These are phyloP conservation scores for Volvariella surrecta DNA, from an alignment of 1,284 basidiomycete genomes.

Conservation along the genomic window DNA sequence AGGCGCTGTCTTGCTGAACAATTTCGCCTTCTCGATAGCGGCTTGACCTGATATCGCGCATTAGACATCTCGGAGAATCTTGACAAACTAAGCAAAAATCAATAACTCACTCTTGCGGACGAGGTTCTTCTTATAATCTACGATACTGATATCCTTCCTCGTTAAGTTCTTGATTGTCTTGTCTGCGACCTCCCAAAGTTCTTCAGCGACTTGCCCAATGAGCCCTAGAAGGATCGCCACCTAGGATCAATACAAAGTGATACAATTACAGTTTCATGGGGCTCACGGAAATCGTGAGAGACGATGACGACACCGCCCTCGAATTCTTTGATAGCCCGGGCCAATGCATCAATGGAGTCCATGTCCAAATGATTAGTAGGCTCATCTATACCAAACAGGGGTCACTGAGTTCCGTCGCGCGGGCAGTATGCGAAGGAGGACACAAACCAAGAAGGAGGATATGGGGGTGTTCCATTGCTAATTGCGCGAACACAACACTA, in stretches of 20 bases:
- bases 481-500: conserved; percentile 87
- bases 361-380: conserved; percentile 95
- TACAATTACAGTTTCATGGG: conserved; percentile 2
- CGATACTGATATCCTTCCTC: conserved; percentile 80
- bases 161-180: conserved; percentile 92
- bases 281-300: conserved; percentile 92
- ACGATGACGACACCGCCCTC: conserved; percentile 97
- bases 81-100: conserved; percentile 9
- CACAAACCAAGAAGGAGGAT: conserved; percentile 71
- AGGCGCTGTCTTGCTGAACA: conserved; percentile 74
- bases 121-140: conserved; percentile 85
- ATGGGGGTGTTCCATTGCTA: conserved; percentile 92
- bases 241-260: background rate
- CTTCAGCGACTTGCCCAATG: conserved; percentile 92
- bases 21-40: conserved; percentile 86
- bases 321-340: conserved; percentile 92
- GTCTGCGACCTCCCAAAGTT: conserved; percentile 97
- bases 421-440: background rate
- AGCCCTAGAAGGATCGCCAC: conserved; percentile 40
- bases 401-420: background rate
- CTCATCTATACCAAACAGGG: conserved; percentile 44
- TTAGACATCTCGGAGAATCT: conserved; percentile 9
- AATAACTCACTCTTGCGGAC: conserved; percentile 51
- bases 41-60: conserved; percentile 39
- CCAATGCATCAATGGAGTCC: conserved; percentile 94